Evolutionary conservation across 495 filamentous ascomycete genomes (phyloP).

Genomic region (Daldinia caldariorum): DNA sequence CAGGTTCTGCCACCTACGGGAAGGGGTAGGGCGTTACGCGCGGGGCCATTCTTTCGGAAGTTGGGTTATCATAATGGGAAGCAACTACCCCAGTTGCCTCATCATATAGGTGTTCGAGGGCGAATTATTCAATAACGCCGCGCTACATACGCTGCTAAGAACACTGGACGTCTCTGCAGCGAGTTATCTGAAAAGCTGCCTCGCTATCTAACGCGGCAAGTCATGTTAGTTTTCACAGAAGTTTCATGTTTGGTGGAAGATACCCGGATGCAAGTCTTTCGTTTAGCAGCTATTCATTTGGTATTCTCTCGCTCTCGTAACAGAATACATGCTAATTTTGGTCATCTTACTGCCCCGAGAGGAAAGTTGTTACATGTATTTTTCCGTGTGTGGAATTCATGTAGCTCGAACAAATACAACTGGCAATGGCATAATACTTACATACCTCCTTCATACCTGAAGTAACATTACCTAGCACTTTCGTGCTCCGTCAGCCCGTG

Average conservation of each 20-base stretch:
- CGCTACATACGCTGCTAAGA: constrained; percentile 31
- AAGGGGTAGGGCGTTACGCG: background rate
- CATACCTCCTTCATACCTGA: background rate
- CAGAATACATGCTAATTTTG: constrained; percentile 8
- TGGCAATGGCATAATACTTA: background rate
- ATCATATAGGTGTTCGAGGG: constrained; percentile 31
- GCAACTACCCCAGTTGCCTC: constrained; percentile 15
- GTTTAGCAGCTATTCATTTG: constrained; percentile 21
- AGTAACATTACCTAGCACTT: background rate
- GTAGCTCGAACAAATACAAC: constrained; percentile 4
- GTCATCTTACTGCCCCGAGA: background rate
- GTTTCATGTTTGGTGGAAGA: constrained; percentile 30
- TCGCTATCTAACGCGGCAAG: constrained; percentile 9
- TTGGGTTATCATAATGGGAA: background rate
- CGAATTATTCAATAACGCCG: constrained; percentile 17
- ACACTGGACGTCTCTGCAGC: constrained; percentile 16
- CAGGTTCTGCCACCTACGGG: background rate
- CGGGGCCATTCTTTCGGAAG: background rate
- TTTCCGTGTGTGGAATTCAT: background rate
- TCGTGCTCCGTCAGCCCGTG: background rate
- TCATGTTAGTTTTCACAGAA: constrained; percentile 12
- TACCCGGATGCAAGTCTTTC: constrained; percentile 28
- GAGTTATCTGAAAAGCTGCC: constrained; percentile 28
- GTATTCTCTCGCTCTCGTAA: background rate
- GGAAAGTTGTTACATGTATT: background rate